A percentile compares a stretch with the other conserved stretches of the same genome.
phyloP scores from a whole-genome alignment of 306 rosid genomes.

The Prosopis cineraria region DNA sequence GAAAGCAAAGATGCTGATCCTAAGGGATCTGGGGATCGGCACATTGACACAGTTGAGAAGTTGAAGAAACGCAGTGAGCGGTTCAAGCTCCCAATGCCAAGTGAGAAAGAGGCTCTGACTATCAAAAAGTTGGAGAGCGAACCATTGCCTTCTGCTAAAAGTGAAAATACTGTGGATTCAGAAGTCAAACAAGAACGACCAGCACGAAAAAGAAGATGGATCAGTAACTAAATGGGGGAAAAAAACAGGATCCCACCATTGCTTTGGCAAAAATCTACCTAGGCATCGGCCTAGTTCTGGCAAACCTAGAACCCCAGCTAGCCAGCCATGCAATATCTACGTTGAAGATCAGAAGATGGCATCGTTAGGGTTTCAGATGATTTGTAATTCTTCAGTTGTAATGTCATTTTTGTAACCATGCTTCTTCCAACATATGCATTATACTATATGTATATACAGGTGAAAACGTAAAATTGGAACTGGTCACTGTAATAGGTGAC shows the following conservation, averaged over 20 bases:
- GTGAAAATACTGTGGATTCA: constrained; percentile 63
- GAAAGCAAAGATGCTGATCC: constrained; percentile 63
- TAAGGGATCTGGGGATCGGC: constrained; percentile 66
- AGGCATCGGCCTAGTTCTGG: constrained; percentile 35
- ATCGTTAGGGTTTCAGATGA: constrained; percentile 47
- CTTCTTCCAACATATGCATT: constrained; percentile 45
- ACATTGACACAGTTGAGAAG: constrained; percentile 94
- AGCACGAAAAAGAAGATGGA: constrained; percentile 95
- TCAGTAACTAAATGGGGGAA: constrained; percentile 52
- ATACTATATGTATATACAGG: constrained; percentile 63
- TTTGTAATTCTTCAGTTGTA: constrained; percentile 38
- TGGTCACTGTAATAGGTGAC: constrained; percentile 61
- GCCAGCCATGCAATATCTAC: constrained; percentile 31
- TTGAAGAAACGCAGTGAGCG: constrained; percentile 97
- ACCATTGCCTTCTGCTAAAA: constrained; percentile 64
- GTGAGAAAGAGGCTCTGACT: constrained; percentile 72
- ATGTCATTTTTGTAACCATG: constrained; percentile 57
- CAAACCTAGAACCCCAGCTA: constrained; percentile 35
- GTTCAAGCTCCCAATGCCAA: constrained; percentile 97
- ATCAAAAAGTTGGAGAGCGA: constrained; percentile 79
- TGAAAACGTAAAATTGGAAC: constrained; percentile 68
- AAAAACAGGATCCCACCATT: constrained; percentile 26
- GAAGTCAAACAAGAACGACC: constrained; percentile 94
- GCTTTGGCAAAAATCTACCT: constrained; percentile 17
- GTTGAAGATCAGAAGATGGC: constrained; percentile 38